Base-by-base conservation (phyloP, 1,284 basidiomycete species). In the Exobasidium cylindrosporum region DNA sequence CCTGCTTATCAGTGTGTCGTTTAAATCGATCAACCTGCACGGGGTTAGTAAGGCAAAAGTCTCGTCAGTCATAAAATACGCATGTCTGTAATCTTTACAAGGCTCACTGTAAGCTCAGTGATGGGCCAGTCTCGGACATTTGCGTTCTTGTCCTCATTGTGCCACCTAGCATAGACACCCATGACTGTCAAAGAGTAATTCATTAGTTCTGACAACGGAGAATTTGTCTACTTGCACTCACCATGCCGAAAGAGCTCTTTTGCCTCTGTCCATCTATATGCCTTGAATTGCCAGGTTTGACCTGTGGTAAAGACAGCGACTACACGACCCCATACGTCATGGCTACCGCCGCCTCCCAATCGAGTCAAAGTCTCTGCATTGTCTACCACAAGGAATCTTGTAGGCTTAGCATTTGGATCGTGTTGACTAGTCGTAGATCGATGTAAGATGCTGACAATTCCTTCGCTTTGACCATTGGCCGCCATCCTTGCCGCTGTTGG, bases 121-220 rank as follows among this genome's bases (percentile, higher is more conserved):
- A 97, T 93, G 77, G 97, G 97, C 95, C 95, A 98, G 72, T 96
- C 92, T 75, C 89, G 88, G 65, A 97, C 89, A 68, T 89, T 91
- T 0, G 87, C 82, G 70, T 94, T 94, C 40, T 88, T 87, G 3
- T 90, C 89, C 70, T 96, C 93, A 73, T 93, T 94, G 53, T 89
- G 86, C 89, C 92, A 95, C 28, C 92, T 87, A 52, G 97, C 88
- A 78, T 96, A 93, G 3, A 76, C 72, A 28, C 77, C 77, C 74
- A 76, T 74, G 11, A 73, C 74, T 68, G 52, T 32, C 35, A 29
- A 28, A 57, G 11, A 57, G 57, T 3, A 26, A 28, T 21, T 28
- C 17, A 58, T 17, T 21, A 58, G 96, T 92, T 94, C 26, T 56
- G 57, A 43, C 49, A 57, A 11, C 59, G 23, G 57, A 45, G 58